phyloP scores from a whole-genome alignment of 257 asterid genomes.

The Leptodermis oblonga region DNA sequence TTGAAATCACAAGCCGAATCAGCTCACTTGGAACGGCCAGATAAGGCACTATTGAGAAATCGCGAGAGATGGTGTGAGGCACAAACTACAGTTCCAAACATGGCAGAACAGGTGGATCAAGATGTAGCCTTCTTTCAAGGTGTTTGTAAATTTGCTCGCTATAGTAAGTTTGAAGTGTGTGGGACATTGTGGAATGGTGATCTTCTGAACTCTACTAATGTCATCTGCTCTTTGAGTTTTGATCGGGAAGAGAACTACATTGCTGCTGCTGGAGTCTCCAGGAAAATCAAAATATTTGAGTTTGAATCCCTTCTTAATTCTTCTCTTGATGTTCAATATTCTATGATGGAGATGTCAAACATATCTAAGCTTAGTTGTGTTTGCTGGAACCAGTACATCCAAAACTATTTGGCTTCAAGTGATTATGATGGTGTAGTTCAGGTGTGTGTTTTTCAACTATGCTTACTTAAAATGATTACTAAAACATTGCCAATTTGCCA shows the following conservation, averaged over 20 bases:
- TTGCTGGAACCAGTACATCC: slow-evolving; percentile 84
- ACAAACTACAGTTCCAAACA: slow-evolving; percentile 8
- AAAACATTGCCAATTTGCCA: not conserved
- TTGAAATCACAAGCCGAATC: slow-evolving; percentile 48
- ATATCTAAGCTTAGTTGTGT: slow-evolving; percentile 69
- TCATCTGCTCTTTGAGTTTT: slow-evolving; percentile 78
- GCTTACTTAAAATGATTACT: not conserved
- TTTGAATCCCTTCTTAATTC: slow-evolving; percentile 57
- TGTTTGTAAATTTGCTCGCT: slow-evolving; percentile 74
- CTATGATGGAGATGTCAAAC: slow-evolving; percentile 73
- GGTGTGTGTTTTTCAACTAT: slow-evolving; percentile 20
- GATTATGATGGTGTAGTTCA: slow-evolving; percentile 78
- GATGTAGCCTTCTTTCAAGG: slow-evolving; percentile 73
- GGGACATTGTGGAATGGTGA: slow-evolving; percentile 71
- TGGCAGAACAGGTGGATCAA: slow-evolving; percentile 42
- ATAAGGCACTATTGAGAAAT: slow-evolving; percentile 45
- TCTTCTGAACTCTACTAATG: slow-evolving; percentile 56
- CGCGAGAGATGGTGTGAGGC: slow-evolving; percentile 32
- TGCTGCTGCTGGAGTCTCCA: slow-evolving; percentile 86
- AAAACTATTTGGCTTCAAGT: slow-evolving; percentile 76
- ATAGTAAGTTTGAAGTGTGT: slow-evolving; percentile 51
- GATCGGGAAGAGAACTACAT: slow-evolving; percentile 85
- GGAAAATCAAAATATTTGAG: slow-evolving; percentile 75
- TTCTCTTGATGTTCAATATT: slow-evolving; percentile 73
- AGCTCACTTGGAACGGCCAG: slow-evolving; percentile 31